A percentile compares a stretch with the other conserved stretches of the same genome.
Conservation (phyloP, 768 basidiomycete species). For the Lentinula lateritia region DNA sequence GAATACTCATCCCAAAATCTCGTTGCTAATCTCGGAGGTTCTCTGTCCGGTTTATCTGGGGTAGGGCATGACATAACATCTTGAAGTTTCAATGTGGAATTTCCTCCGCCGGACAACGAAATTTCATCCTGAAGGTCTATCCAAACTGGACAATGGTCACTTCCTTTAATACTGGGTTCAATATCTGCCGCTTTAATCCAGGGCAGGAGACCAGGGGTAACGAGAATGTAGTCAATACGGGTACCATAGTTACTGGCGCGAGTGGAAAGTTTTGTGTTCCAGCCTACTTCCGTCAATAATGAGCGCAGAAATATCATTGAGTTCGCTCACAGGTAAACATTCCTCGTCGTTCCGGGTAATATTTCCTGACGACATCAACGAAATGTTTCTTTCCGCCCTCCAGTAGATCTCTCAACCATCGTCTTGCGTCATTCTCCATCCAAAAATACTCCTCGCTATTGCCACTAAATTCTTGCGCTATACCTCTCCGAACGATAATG, state of each 20-base stretch:
- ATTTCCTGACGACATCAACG: constrained; percentile 75
- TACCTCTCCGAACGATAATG: constrained; percentile 42
- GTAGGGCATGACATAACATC: too few relatives aligned
- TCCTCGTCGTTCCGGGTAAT: constrained; percentile 79
- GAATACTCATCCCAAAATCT: too few relatives aligned
- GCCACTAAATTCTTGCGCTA: constrained; percentile 24
- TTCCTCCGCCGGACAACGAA: too few relatives aligned
- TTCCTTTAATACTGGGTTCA: too few relatives aligned
- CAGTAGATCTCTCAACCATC: constrained; percentile 75
- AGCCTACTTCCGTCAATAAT: constrained; percentile 46
- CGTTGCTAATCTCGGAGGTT: too few relatives aligned
- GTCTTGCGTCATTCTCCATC: constrained; percentile 54
- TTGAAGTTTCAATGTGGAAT: too few relatives aligned
- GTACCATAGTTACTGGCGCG: constrained; percentile 93
- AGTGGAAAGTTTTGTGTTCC: constrained; percentile 92
- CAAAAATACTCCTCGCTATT: constrained; percentile 38
- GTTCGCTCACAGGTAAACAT: constrained; percentile 89
- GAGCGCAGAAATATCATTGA: not conserved
- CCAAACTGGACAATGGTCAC: too few relatives aligned
- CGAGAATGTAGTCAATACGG: constrained; percentile 86
- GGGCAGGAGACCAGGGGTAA: constrained; percentile 79
- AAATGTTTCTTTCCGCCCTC: constrained; percentile 48
- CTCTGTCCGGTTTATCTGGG: too few relatives aligned
- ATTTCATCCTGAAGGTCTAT: too few relatives aligned
- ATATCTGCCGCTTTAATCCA: constrained; percentile 82